Percentiles rank a stretch among this genome's conserved stretches.
These are phyloP conservation scores for Trichosporon asahii DNA, from an alignment of 1,284 basidiomycete species.

Conservation along the genomic window DNA sequence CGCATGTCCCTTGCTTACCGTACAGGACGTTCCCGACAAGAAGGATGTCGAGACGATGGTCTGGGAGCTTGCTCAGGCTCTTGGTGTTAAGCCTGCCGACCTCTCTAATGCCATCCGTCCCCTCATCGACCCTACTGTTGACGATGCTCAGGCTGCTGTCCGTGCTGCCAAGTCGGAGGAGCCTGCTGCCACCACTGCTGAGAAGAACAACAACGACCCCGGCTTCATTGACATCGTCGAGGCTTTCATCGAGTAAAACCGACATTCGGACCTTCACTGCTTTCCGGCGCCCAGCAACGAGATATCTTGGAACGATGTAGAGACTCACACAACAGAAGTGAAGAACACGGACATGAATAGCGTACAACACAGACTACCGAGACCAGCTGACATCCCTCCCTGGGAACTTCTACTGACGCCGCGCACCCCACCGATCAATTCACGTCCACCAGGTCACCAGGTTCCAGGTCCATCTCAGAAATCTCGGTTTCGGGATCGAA, in stretches of 20 bases:
- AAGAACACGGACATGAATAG: neutral
- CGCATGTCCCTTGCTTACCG: neutral
- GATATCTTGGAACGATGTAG: neutral
- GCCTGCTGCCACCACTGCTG: conserved; percentile 20
- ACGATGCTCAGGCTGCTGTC: conserved; percentile 41
- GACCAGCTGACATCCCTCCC: neutral
- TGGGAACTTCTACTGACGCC: no score
- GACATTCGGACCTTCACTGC: neutral
- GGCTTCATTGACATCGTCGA: conserved; percentile 45
- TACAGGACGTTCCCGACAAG: conserved; percentile 2
- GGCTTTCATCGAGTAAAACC: conserved; percentile 44
- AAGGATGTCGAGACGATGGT: conserved; percentile 46
- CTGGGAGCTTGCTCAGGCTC: conserved; percentile 41
- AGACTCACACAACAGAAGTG: neutral
- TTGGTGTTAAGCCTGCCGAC: conserved; percentile 50
- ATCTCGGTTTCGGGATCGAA: conserved; percentile 22
- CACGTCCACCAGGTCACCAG: conserved; percentile 35
- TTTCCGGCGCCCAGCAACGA: neutral
- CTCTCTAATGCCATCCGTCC: conserved; percentile 48
- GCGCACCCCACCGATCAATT: neutral
- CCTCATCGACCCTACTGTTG: conserved; percentile 48
- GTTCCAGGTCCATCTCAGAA: conserved; percentile 33
- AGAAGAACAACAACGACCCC: conserved; percentile 25
- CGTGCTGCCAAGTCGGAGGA: conserved; percentile 31
- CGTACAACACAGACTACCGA: neutral